Evolutionary conservation across 805 yeast species (phyloP).

Genomic region (Isabelozyma gotoi): DNA sequence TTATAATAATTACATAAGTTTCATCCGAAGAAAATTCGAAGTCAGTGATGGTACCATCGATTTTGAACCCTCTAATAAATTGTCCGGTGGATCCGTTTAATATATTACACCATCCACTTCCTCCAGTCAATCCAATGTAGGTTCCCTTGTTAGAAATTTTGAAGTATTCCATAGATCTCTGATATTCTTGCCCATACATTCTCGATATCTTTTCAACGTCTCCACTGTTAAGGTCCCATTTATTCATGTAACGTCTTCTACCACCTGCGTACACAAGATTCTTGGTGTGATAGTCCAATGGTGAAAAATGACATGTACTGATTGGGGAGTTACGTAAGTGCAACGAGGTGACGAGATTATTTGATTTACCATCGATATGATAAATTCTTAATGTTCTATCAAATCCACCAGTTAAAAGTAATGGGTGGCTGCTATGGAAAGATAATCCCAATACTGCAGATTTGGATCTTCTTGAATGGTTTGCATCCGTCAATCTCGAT

Average conservation of each 20-base stretch:
- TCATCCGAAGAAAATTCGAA: slow-evolving; percentile 61
- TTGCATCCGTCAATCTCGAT: slow-evolving; percentile 84
- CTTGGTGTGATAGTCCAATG: slow-evolving; percentile 20
- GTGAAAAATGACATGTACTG: slow-evolving; percentile 67
- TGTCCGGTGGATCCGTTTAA: slow-evolving; percentile 78
- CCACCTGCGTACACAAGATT: slow-evolving; percentile 80
- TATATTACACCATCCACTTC: slow-evolving; percentile 88
- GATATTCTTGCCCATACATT: slow-evolving; percentile 91
- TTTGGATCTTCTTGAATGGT: slow-evolving; percentile 61
- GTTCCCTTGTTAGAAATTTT: slow-evolving; percentile 71
- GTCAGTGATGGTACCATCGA: slow-evolving; percentile 85
- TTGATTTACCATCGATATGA: slow-evolving; percentile 85
- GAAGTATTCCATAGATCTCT: slow-evolving; percentile 85
- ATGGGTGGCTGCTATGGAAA: slow-evolving; percentile 83
- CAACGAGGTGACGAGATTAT: slow-evolving; percentile 78
- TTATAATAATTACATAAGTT: slow-evolving; percentile 54
- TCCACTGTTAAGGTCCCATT: slow-evolving; percentile 79
- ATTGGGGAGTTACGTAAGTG: slow-evolving; percentile 80
- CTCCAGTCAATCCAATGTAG: slow-evolving; percentile 75
- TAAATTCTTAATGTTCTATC: slow-evolving; percentile 85
- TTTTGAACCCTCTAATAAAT: slow-evolving; percentile 82
- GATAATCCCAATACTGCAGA: slow-evolving; percentile 83
- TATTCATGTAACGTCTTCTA: slow-evolving; percentile 86
- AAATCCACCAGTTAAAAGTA: slow-evolving; percentile 87
- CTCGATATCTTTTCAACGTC: slow-evolving; percentile 81